phyloP scores from a whole-genome alignment of 139 green algal species.

The Picochlorum sp. region DNA sequence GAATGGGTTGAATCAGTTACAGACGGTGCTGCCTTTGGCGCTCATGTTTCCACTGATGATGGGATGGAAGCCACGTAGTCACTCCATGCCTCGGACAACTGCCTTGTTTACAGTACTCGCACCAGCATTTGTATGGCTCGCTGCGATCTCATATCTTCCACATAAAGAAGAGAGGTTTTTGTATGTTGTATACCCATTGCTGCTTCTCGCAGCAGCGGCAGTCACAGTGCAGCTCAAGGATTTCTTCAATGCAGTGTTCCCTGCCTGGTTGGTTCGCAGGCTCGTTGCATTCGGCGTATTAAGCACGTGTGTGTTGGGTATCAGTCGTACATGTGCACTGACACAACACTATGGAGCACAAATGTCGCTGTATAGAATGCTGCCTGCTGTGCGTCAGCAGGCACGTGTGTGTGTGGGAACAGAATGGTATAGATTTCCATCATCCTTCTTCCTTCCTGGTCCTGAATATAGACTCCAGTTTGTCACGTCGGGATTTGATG shows the following conservation, averaged over 20 bases:
- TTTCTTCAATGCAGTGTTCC: not conserved
- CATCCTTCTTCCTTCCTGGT: slow-evolving; percentile 69
- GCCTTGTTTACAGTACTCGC: slow-evolving; percentile 3
- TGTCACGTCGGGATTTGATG: slow-evolving; percentile 58
- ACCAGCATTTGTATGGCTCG: slow-evolving; percentile 59
- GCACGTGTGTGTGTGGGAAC: slow-evolving; percentile 53
- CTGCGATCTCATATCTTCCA: slow-evolving; percentile 54
- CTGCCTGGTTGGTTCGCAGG: not conserved
- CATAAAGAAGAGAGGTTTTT: slow-evolving; percentile 85
- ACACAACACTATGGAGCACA: slow-evolving; percentile 44
- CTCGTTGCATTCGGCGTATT: slow-evolving; percentile 5
- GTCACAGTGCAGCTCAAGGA: slow-evolving; percentile 12
- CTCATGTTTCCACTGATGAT: slow-evolving; percentile 18
- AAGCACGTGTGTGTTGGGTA: slow-evolving; percentile 11
- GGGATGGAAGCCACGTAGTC: no score
- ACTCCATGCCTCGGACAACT: no score
- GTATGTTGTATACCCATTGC: slow-evolving; percentile 61
- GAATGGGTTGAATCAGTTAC: slow-evolving; percentile 52
- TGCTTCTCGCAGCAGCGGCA: slow-evolving; percentile 49
- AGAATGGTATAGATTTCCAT: slow-evolving; percentile 79
- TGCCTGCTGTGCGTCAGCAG: slow-evolving; percentile 15
- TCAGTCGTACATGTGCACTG: slow-evolving; percentile 29
- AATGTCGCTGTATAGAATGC: slow-evolving; percentile 27
- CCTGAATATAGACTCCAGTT: slow-evolving; percentile 52
- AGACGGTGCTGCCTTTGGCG: slow-evolving; percentile 46